phyloP scores from a whole-genome alignment of 331 rosid genomes.

The Malus hybrid region DNA sequence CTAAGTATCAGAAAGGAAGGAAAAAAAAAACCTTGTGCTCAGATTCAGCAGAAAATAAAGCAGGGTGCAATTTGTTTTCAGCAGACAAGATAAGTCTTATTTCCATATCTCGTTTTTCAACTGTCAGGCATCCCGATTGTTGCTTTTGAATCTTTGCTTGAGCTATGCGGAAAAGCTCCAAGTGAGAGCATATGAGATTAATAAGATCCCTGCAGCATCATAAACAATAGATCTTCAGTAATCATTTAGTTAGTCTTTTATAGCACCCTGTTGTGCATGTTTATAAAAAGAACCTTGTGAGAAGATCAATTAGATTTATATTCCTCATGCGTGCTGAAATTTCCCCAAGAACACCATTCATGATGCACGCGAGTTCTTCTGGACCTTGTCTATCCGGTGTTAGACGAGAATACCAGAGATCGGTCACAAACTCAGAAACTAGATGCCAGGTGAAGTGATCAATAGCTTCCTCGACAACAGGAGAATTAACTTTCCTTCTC shows the following conservation, averaged over 20 bases:
- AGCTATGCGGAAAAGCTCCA: slow-evolving; percentile 83
- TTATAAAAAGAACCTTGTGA: slow-evolving; percentile 62
- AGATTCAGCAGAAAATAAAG: slow-evolving; percentile 92
- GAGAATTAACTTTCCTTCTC: slow-evolving; percentile 90
- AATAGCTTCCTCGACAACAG: slow-evolving; percentile 86
- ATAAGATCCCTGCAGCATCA: slow-evolving; percentile 80
- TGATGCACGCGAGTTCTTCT: slow-evolving; percentile 66
- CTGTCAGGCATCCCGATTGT: slow-evolving; percentile 41
- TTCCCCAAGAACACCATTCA: slow-evolving; percentile 79
- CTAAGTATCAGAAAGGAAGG: neutral
- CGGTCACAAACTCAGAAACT: slow-evolving; percentile 89
- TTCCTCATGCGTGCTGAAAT: slow-evolving; percentile 79
- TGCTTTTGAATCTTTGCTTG: slow-evolving; percentile 58
- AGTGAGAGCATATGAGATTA: slow-evolving; percentile 65
- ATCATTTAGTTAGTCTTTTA: slow-evolving; percentile 12
- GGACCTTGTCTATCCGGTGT: slow-evolving; percentile 96
- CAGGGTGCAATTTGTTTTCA: slow-evolving; percentile 94
- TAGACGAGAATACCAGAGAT: slow-evolving; percentile 86
- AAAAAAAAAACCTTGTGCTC: slow-evolving; percentile 78
- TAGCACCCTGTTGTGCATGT: neutral
- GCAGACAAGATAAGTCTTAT: slow-evolving; percentile 57
- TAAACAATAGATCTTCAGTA: slow-evolving; percentile 26
- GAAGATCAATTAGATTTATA: slow-evolving; percentile 84
- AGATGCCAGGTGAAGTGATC: slow-evolving; percentile 73
- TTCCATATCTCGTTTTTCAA: slow-evolving; percentile 64